Evolutionary conservation across 2,329 filamentous ascomycete species (phyloP), one percentile per base, ranked within the genome.

Genomic region (Spiromastix sp.): DNA sequence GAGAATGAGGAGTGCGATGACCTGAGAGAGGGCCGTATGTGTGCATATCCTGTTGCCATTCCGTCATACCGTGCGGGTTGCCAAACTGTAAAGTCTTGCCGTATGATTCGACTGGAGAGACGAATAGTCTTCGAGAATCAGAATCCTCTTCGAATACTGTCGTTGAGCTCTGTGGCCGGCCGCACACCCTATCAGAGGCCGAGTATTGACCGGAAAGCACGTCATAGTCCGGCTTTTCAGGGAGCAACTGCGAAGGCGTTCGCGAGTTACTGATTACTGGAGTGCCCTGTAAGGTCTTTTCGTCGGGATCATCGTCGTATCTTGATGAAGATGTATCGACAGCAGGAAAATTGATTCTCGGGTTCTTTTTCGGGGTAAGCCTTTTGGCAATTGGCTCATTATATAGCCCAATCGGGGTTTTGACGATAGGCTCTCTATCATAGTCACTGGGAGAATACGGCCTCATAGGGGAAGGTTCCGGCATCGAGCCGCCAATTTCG

Each of bases 121-220:
- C 21, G n/a, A 24, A 24, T 24, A n/a, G n/a, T 15, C 13, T 38
- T 30, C 32, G 34, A 32, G 42, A 40, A 11, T 48, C 39, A 20
- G 45, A 45, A 28, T 61, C 59, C 25, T 63, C 59, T 45, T 63
- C 59, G 37, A 61, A 59, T 7, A 57, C 39, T 2, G 58, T 61
- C 17, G 45, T 53, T 13, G 47, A 48, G 39, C 59, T 63, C 12
- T 30, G 34, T 7, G 49, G 53, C 12, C 52, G 42, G 3, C 28
- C 22, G 12, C 39, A 32, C 16, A 40, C 43, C 9, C 45, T 47
- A 25, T 50, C 49, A 25, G 45, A 52, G 40, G 52, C 47, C 29
- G 49, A 49, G n/a, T 64, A 44, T 13, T 57, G 61, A 17, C 57
- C 52, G 17, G 63, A 61, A 38, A 55, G 59, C 12, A 62, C 39